Evolutionary conservation across 305 asterid species (phyloP), one percentile per base, ranked within the genome.

Genomic region (Galium porrigens): DNA sequence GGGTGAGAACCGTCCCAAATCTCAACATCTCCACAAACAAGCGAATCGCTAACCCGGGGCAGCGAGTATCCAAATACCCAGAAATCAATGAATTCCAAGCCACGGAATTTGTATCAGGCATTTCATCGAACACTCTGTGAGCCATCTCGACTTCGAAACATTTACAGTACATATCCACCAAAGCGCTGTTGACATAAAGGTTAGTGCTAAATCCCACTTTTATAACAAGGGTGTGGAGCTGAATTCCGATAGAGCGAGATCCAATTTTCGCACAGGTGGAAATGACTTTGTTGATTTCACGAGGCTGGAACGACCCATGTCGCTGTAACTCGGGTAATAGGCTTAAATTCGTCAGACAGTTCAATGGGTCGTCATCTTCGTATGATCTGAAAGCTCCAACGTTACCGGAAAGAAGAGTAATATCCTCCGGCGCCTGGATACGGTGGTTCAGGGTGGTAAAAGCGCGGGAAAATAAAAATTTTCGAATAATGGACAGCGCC

Each of bases 51-150:
- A 58, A 20, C 33, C 10, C 10, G 6, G 83, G 73, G 30, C 63
- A 74, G n/a, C 71, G 70, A 39, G 72, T 58, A 14, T 72, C 76
- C 61, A 78, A 77, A 58, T 82, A 85, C 37, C 88, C 84, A 34
- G 86, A 79, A 58, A 87, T 80, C 78, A 87, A 71, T 0, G 83
- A 71, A 60, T 81, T 80, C 92, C 89, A 83, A 39, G 89, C 57
- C 18, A 83, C 85, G 6, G 61, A 76, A 52, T 83, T 87, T 59
- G 74, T 73, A 0, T 73, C 53, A 29, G 81, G 82, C 83, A 80
- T 85, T 81, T 83, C 89, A 48, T 72, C 89, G 53, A 87, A 87
- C 82, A 83, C 12, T 2, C 69, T 48, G 34, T 71, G 83, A 22
- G 85, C 92, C 48, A 60, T 51, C 20, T 1, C 32, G 18, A 66